phyloP scores from a whole-genome alignment of 345 rosid genomes.

The Eucalyptus sp. region DNA sequence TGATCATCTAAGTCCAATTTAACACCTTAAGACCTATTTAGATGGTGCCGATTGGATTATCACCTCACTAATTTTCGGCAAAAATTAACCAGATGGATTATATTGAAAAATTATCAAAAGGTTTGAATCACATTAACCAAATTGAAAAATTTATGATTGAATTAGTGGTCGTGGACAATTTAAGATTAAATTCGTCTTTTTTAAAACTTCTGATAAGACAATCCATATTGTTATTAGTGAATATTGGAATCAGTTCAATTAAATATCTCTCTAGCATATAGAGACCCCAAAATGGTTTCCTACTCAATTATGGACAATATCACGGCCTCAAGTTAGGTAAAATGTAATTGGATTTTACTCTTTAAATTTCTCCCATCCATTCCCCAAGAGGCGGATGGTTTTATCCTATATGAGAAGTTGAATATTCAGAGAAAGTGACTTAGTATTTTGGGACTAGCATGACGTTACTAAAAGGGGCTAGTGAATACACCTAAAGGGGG shows the following conservation, averaged over 20 bases:
- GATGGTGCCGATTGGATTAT: not conserved
- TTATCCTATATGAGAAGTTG: not conserved
- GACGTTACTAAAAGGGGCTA: not conserved
- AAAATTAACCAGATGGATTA: too few species aligned
- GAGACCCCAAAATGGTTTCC: not conserved
- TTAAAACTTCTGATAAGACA: too few species aligned
- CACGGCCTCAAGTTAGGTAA: too few species aligned
- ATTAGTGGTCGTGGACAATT: too few species aligned
- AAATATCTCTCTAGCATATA: not conserved
- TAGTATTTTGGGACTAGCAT: fast-evolving
- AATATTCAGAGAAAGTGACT: not conserved
- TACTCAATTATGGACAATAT: not conserved
- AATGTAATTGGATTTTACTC: too few species aligned
- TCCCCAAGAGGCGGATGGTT: not conserved
- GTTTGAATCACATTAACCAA: too few species aligned
- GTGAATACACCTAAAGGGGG: too few species aligned
- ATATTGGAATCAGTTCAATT: not conserved
- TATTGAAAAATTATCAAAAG: too few species aligned
- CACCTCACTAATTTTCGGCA: fast-evolving
- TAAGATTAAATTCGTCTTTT: too few species aligned
- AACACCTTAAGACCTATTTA: not conserved
- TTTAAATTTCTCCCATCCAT: not conserved
- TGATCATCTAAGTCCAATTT: not conserved
- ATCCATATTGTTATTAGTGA: not conserved
- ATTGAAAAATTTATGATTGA: too few species aligned